Evolutionary conservation across 305 asterid genomes (phyloP), one percentile per base, ranked within the genome.

Genomic region (Salvia sclarea): DNA sequence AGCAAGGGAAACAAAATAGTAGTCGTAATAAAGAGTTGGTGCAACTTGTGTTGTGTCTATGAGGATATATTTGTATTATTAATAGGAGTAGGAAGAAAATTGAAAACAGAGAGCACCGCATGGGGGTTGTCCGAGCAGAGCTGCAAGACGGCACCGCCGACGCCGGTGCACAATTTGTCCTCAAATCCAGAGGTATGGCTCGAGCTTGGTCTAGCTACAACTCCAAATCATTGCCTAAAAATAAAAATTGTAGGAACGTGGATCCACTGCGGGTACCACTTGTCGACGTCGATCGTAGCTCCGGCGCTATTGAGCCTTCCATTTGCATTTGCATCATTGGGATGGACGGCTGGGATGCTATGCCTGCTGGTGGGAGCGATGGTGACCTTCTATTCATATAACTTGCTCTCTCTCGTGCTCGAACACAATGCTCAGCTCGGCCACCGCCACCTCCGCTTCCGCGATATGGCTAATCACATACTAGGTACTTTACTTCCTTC

Each of bases 81-180:
- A n/a, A n/a, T n/a, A n/a, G n/a, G n/a, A n/a, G n/a, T n/a, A n/a
- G n/a, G n/a, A n/a, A n/a, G n/a, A n/a, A n/a, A n/a, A n/a, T n/a
- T n/a, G n/a, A n/a, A n/a, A n/a, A n/a, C 44, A 1, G 48, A 71
- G 25, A 44, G 8, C 40, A 61, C 16, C 52, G 4, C 21, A 68
- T 41, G 13, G 62, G 43, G 13, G 74, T n/a, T 6, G 72, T 50
- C 56, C 35, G 50, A 49, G 53, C 77, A 38, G 72, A 65, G 10
- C 75, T 70, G 0, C 58, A 8, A 5, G 45, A 47, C 37, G 33
- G 41, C 20, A 69, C 68, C 50, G 13, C 38, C 43, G 35, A 91
- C 45, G 97, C 97, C 70, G 96, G 96, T 31, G 95, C 95, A 59
- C 96, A 84, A 37, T 91, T 91, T 70, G 97, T 88, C 43, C 96